Percentiles rank a stretch among this genome's conserved stretches.
Conservation (phyloP, 2,329 filamentous ascomycete genomes). For the Sporothrix brasiliensis region DNA sequence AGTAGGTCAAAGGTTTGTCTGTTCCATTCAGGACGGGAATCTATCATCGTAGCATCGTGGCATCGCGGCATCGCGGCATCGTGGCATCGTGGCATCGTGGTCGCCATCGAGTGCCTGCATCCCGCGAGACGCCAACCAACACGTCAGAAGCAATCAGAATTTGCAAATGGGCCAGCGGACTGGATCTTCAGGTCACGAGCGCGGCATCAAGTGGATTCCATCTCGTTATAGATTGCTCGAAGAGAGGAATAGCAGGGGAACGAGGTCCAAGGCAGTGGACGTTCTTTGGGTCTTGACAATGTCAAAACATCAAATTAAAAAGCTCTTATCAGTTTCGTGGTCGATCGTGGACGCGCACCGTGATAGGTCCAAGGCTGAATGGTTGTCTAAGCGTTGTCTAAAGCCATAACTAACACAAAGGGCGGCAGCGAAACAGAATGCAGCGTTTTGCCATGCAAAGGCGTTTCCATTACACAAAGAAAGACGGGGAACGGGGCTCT, state of each 20-base stretch:
- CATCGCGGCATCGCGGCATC: too few relatives aligned
- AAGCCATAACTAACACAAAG: conserved; percentile 34
- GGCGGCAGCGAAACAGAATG: conserved; percentile 31
- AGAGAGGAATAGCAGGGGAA: background rate
- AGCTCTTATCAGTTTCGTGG: conserved; percentile 20
- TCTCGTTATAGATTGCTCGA: conserved; percentile 35
- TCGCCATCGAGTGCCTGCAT: background rate
- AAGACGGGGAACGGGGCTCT: conserved; percentile 21
- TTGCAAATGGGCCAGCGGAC: conserved; percentile 18
- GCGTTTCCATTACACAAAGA: conserved; percentile 31
- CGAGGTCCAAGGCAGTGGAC: background rate
- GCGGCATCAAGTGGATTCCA: conserved; percentile 32
- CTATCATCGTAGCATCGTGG: too few relatives aligned
- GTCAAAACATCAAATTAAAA: background rate
- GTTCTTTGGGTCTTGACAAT: background rate
- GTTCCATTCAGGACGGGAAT: too few relatives aligned
- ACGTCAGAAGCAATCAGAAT: conserved; percentile 12
- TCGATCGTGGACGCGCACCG: conserved; percentile 23
- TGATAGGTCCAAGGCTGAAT: conserved; percentile 35
- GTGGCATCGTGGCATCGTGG: conserved; percentile 1
- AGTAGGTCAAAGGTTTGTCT: background rate
- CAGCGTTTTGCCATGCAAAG: conserved; percentile 10
- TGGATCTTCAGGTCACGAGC: conserved; percentile 29
- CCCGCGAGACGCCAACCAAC: background rate
- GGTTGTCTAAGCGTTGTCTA: conserved; percentile 36